Percentiles rank a stretch among this genome's conserved stretches.
phyloP scores from a whole-genome alignment of 208 protist species.

The Acanthamoeba healyi region DNA sequence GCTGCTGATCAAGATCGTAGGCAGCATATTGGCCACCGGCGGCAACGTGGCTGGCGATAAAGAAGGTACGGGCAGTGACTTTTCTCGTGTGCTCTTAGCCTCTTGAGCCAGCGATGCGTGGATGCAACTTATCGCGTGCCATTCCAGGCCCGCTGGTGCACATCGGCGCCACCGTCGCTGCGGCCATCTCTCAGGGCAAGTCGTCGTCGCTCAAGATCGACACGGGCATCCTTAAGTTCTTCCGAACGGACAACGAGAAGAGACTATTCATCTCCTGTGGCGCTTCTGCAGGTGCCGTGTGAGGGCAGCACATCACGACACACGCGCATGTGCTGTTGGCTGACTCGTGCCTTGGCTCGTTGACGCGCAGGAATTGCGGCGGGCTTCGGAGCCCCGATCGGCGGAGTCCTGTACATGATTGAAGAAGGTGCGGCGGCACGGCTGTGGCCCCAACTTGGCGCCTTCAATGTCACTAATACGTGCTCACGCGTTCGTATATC shows the following conservation, averaged over 20 bases:
- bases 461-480: too few relatives aligned
- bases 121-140: not conserved
- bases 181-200: constrained; percentile 67
- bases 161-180: constrained; percentile 50
- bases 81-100: not conserved
- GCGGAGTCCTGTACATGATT: constrained; percentile 39
- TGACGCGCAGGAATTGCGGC: not conserved
- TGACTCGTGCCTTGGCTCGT: too few relatives aligned
- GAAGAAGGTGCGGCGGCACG: constrained; percentile 10
- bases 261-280: constrained; percentile 43
- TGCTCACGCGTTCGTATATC: too few relatives aligned
- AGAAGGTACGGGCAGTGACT: not conserved
- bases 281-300: constrained; percentile 5
- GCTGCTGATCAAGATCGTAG: constrained; percentile 49
- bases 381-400: constrained; percentile 33
- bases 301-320: not conserved
- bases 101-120: not conserved
- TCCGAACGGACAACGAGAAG: constrained; percentile 50
- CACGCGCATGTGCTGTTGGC: too few relatives aligned
- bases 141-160: constrained; percentile 36
- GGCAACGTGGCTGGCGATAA: constrained; percentile 60
- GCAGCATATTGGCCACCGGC: constrained; percentile 30
- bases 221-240: constrained; percentile 43
- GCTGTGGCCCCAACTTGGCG: not conserved
- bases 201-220: constrained; percentile 39